phyloP scores from a whole-genome alignment of 1,284 basidiomycete genomes.

The Pascua sp. region DNA sequence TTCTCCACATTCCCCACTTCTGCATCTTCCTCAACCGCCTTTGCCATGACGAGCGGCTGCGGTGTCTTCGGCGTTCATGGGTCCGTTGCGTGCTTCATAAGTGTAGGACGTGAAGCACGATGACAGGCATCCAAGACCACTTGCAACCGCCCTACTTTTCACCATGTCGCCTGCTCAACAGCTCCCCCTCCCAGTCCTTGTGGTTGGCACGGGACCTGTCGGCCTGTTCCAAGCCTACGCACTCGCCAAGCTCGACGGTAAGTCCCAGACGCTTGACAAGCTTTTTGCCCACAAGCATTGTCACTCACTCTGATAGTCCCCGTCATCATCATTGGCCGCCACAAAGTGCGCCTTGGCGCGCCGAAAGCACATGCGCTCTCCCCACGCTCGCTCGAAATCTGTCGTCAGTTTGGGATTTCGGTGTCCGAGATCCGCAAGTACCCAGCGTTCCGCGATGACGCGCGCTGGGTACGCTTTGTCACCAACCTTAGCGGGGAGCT shows the following conservation, averaged over 20 bases:
- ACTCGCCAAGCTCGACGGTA: conserved; percentile 21
- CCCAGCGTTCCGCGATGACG: conserved; percentile 20
- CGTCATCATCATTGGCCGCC: conserved; percentile 23
- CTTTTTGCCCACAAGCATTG: neutral
- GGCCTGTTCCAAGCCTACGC: conserved; percentile 21
- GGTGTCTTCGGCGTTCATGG: too few species aligned
- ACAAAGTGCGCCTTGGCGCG: conserved; percentile 23
- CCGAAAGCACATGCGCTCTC: conserved; percentile 29
- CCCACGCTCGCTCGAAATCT: conserved; percentile 25
- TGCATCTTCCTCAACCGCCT: too few species aligned
- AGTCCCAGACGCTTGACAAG: neutral
- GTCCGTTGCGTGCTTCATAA: too few species aligned
- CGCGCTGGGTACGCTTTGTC: conserved; percentile 23
- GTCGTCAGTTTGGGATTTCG: conserved; percentile 20
- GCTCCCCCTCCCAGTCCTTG: conserved; percentile 24
- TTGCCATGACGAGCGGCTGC: too few species aligned
- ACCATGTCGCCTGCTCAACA: too few species aligned
- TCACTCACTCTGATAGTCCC: too few species aligned
- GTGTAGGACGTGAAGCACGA: too few species aligned
- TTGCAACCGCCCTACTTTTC: too few species aligned
- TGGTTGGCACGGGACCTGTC: conserved; percentile 26
- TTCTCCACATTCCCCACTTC: too few species aligned
- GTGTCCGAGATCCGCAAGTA: conserved; percentile 15
- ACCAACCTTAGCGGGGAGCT: conserved; percentile 22
- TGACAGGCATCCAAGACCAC: too few species aligned